A percentile compares a stretch with the other conserved stretches of the same genome.
phyloP scores from a whole-genome alignment of 2,329 filamentous ascomycete species.

The Fusarium buharicum region DNA sequence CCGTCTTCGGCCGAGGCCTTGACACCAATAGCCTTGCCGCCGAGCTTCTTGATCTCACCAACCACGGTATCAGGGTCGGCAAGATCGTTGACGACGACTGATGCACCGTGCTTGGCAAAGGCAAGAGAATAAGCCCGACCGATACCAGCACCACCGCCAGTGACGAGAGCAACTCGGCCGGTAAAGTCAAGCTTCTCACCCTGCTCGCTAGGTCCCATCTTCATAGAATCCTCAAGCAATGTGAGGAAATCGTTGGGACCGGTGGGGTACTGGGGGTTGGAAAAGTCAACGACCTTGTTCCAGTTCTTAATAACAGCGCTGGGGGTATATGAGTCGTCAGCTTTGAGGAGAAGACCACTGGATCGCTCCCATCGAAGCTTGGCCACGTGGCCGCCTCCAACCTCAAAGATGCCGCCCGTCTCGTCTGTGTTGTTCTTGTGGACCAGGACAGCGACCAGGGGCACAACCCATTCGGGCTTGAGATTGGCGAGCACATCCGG shows the following conservation, averaged over 20 bases:
- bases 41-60: slow-evolving; percentile 87
- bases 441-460: slow-evolving; percentile 86
- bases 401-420: slow-evolving; percentile 91
- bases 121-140: slow-evolving; percentile 90
- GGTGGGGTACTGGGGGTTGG: slow-evolving; percentile 78
- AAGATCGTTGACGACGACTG: slow-evolving; percentile 95
- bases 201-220: slow-evolving; percentile 76
- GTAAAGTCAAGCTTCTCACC: slow-evolving; percentile 82
- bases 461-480: slow-evolving; percentile 95
- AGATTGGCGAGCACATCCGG: slow-evolving; percentile 88
- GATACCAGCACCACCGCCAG: slow-evolving; percentile 88
- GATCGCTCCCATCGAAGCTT: slow-evolving; percentile 97
- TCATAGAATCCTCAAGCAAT: slow-evolving; percentile 84
- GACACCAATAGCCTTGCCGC: slow-evolving; percentile 90
- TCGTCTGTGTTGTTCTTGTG: slow-evolving; percentile 86
- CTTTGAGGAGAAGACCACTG: slow-evolving; percentile 86
- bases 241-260: slow-evolving; percentile 89
- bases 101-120: slow-evolving; percentile 84
- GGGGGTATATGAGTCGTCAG: slow-evolving; percentile 87
- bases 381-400: slow-evolving; percentile 89
- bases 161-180: slow-evolving; percentile 86
- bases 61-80: slow-evolving; percentile 90
- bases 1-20: slow-evolving; percentile 95
- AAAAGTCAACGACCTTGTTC: slow-evolving; percentile 88
- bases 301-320: slow-evolving; percentile 90